phyloP scores from a whole-genome alignment of 768 basidiomycete species.

The Dioszegia crocea region DNA sequence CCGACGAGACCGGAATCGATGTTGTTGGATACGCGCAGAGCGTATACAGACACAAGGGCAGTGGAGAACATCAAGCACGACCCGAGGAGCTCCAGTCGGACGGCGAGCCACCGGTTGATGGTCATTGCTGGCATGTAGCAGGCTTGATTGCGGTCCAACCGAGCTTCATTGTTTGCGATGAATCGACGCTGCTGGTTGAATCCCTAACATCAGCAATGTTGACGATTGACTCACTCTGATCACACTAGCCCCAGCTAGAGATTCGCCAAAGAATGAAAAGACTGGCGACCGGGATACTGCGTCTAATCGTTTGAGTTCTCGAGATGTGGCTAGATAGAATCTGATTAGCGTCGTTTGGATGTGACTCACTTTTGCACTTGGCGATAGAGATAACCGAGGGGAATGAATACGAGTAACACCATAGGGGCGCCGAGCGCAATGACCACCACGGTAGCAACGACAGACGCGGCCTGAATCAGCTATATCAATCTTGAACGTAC shows the following conservation, averaged over 20 bases:
- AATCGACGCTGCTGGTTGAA: slow-evolving; percentile 46
- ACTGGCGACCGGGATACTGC: slow-evolving; percentile 80
- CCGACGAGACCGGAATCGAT: slow-evolving; percentile 87
- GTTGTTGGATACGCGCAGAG: slow-evolving; percentile 63
- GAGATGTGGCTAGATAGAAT: slow-evolving; percentile 57
- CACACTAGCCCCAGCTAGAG: slow-evolving; percentile 38
- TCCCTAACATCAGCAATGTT: slow-evolving; percentile 26
- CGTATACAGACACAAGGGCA: slow-evolving; percentile 63
- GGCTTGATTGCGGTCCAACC: slow-evolving; percentile 81
- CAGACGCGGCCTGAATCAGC: slow-evolving; percentile 23
- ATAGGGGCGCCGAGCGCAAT: slow-evolving; percentile 77
- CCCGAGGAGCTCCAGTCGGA: slow-evolving; percentile 79
- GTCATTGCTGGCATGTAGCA: slow-evolving; percentile 64
- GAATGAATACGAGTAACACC: slow-evolving; percentile 70
- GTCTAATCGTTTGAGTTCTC: slow-evolving; percentile 50
- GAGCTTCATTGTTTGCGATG: slow-evolving; percentile 51
- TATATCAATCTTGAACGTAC: slow-evolving; percentile 52
- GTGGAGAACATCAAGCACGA: slow-evolving; percentile 72
- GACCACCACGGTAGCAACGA: slow-evolving; percentile 55
- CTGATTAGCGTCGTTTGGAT: slow-evolving; percentile 49
- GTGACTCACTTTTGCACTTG: slow-evolving; percentile 68
- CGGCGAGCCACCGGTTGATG: slow-evolving; percentile 64
- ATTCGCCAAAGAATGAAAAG: slow-evolving; percentile 59
- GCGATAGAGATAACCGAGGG: slow-evolving; percentile 73
- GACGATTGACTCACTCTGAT: slow-evolving; percentile 29